Evolutionary conservation across 148 eudicot genomes (phyloP).

Genomic region (Selenicereus undatus): DNA sequence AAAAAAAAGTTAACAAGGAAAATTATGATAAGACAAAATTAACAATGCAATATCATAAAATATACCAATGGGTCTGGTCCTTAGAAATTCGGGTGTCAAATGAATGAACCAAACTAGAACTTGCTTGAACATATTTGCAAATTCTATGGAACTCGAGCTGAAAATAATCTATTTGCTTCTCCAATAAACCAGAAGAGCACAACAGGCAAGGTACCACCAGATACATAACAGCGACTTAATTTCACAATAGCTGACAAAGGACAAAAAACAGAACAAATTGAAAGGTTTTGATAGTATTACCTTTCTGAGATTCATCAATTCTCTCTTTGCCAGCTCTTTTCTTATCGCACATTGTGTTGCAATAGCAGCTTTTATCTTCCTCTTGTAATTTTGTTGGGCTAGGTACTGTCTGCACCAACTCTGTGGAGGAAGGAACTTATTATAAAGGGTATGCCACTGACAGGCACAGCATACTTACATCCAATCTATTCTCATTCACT

Average conservation of each 20-base stretch:
- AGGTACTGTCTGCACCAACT: constrained; percentile 49
- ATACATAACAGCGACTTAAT: not conserved
- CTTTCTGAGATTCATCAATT: constrained; percentile 63
- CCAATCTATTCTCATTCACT: not conserved
- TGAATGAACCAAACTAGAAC: not conserved
- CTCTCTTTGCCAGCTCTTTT: constrained; percentile 53
- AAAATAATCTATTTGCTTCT: not conserved
- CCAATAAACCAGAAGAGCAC: not conserved
- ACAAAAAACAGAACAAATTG: not conserved
- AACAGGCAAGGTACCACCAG: not conserved
- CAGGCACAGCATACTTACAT: not conserved
- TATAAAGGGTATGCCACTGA: not conserved
- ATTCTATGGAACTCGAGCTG: not conserved
- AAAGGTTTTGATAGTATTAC: constrained; percentile 28
- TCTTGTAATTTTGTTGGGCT: constrained; percentile 31
- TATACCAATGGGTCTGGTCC: not conserved
- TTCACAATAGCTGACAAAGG: not conserved
- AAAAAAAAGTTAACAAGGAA: not conserved
- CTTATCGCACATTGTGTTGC: constrained; percentile 68
- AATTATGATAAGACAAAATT: not conserved
- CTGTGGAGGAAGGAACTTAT: constrained; percentile 33
- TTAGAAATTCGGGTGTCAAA: not conserved
- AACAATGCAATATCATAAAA: not conserved
- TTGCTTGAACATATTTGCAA: not conserved
- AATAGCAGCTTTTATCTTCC: constrained; percentile 61